Conservation (phyloP, 305 asterid genomes). For the Euphrasia arctica region DNA sequence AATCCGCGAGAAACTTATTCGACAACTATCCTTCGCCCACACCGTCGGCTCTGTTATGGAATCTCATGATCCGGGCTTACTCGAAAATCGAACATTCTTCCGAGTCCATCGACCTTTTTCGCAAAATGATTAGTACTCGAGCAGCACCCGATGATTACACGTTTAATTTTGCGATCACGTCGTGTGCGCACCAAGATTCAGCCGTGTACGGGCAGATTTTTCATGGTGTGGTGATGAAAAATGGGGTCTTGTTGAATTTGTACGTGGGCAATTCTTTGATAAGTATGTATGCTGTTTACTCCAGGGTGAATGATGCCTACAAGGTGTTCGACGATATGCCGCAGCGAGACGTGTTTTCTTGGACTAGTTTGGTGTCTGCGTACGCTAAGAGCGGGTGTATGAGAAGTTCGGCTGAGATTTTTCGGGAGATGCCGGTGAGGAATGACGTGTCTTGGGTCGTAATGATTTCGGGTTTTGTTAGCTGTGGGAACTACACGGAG, state of each 20-base stretch:
- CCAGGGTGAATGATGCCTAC: conserved; percentile 41
- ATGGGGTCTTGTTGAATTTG: conserved; percentile 41
- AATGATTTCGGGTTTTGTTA: conserved; percentile 64
- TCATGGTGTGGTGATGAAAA: conserved; percentile 52
- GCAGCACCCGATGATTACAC: conserved; percentile 60
- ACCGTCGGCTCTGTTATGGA: conserved; percentile 66
- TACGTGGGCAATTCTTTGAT: conserved; percentile 67
- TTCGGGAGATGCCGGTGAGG: conserved; percentile 52
- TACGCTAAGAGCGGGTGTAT: conserved; percentile 51
- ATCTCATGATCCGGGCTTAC: conserved; percentile 58
- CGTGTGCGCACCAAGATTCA: conserved; percentile 50
- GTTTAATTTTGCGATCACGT: conserved; percentile 54
- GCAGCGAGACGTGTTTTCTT: conserved; percentile 55
- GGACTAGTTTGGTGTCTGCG: conserved; percentile 64
- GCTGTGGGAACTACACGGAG: conserved; percentile 46
- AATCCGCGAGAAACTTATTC: conserved; percentile 43
- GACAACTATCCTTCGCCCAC: conserved; percentile 44
- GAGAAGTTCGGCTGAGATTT: conserved; percentile 42
- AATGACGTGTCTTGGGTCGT: conserved; percentile 83
- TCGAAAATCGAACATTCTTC: conserved; percentile 42
- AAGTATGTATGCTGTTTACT: conserved; percentile 44
- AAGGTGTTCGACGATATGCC: conserved; percentile 62
- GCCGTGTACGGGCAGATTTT: conserved; percentile 39
- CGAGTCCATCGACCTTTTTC: conserved; percentile 50
- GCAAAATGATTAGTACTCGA: conserved; percentile 35